A percentile compares a stretch with the other conserved stretches of the same genome.
Evolutionary conservation across 805 yeast species (phyloP).

Genomic region (Hanseniaspora meyeri): DNA sequence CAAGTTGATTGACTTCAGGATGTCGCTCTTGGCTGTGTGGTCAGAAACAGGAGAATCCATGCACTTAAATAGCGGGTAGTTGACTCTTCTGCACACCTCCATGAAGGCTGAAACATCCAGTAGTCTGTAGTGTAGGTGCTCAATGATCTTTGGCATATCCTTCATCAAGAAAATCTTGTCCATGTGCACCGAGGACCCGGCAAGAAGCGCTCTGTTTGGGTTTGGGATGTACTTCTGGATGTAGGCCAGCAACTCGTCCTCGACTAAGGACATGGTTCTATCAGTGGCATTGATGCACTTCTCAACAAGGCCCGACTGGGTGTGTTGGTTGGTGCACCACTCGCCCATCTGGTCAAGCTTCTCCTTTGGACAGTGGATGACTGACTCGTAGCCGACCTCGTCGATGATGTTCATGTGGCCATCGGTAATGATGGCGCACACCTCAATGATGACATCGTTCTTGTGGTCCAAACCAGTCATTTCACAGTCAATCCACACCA

Average conservation of each 20-base stretch:
- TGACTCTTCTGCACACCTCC: constrained; percentile 72
- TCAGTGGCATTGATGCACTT: constrained; percentile 48
- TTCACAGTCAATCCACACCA: constrained; percentile 96
- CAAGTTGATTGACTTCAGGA: constrained; percentile 76
- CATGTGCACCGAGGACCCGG: constrained; percentile 88
- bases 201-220: constrained; percentile 53
- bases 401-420: constrained; percentile 63
- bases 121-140: constrained; percentile 57
- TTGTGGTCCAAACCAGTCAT: constrained; percentile 89
- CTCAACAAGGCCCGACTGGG: constrained; percentile 61
- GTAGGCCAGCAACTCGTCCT: constrained; percentile 51
- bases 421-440: constrained; percentile 83
- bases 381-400: constrained; percentile 63
- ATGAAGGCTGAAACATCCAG: constrained; percentile 80
- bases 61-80: constrained; percentile 43
- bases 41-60: constrained; percentile 39
- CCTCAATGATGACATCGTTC: constrained; percentile 78
- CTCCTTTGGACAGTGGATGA: constrained; percentile 53
- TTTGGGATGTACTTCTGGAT: constrained; percentile 42
- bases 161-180: constrained; percentile 73
- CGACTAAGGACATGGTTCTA: constrained; percentile 49
- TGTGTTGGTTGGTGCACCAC: constrained; percentile 83
- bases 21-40: constrained; percentile 86
- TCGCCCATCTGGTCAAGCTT: constrained; percentile 63
- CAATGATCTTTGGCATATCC: constrained; percentile 69